Conservation (phyloP, 2,329 filamentous ascomycete genomes). For the Pleomassaria siparia region DNA sequence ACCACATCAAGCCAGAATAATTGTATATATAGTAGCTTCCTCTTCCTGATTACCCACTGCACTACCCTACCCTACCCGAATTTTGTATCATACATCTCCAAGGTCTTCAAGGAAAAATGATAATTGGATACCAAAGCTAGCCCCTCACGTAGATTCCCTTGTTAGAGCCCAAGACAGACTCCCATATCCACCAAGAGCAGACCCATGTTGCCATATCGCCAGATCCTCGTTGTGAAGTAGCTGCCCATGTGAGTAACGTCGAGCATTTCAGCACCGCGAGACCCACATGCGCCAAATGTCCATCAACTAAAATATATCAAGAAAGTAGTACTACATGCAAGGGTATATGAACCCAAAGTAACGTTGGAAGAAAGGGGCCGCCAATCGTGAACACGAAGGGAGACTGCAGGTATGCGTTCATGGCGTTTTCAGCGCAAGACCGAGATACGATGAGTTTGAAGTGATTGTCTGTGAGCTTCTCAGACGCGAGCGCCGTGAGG, state of each 20-base stretch:
- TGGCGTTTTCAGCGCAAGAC: slow-evolving; percentile 35
- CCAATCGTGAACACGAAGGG: neutral
- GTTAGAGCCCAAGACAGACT: neutral
- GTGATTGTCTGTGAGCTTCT: slow-evolving; percentile 3
- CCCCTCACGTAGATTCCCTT: neutral
- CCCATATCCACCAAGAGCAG: neutral
- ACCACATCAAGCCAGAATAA: neutral
- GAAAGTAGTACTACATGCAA: neutral
- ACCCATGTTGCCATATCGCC: neutral
- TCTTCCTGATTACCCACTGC: neutral
- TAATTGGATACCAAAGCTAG: neutral
- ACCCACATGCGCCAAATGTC: neutral
- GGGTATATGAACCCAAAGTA: neutral
- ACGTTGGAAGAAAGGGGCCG: neutral
- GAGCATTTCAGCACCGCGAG: slow-evolving; percentile 22
- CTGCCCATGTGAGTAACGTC: neutral
- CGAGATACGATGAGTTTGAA: slow-evolving; percentile 3
- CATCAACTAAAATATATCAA: neutral
- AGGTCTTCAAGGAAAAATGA: neutral
- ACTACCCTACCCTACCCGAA: neutral
- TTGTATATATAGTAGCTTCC: too few species aligned
- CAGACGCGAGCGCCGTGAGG: slow-evolving; percentile 17
- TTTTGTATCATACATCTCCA: slow-evolving; percentile 1
- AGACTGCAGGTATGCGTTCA: slow-evolving; percentile 9
- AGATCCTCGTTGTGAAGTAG: neutral